Conservation (phyloP, 495 filamentous ascomycete genomes). For the Neurospora sp. region DNA sequence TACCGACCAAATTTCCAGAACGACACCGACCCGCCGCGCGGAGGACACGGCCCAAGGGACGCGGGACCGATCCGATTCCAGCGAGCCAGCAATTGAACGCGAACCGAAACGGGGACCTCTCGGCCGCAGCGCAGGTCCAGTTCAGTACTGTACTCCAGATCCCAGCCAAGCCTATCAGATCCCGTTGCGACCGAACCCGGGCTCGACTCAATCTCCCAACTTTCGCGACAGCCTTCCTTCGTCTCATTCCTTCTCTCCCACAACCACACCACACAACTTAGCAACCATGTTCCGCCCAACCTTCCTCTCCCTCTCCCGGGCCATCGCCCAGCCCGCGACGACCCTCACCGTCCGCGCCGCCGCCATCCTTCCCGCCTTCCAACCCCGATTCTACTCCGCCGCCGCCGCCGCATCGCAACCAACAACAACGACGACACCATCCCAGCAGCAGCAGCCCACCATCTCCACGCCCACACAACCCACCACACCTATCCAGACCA, state of each 20-base stretch:
- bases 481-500: not conserved
- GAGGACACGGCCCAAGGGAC: not conserved
- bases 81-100: not conserved
- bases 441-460: not conserved
- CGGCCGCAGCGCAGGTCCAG: not conserved
- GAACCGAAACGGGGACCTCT: not conserved
- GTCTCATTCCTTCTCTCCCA: not conserved
- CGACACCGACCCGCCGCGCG: not conserved
- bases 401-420: not conserved
- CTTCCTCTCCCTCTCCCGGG: conserved; percentile 1
- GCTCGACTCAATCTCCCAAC: not conserved
- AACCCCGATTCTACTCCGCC: not conserved
- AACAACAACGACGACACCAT: not conserved
- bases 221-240: not conserved
- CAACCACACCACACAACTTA: not conserved
- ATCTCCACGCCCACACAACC: not conserved
- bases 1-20: conserved; percentile 7
- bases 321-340: conserved; percentile 2
- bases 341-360: not conserved
- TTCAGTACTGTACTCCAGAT: not conserved
- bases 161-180: not conserved
- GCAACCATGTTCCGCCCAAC: conserved; percentile 10
- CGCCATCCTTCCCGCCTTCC: too few species aligned
- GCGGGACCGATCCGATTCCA: not conserved
- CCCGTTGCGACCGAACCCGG: not conserved